A percentile compares a stretch with the other conserved stretches of the same genome.
Conservation (phyloP, 331 rosid species). For the Rhamnella rubrinervis region DNA sequence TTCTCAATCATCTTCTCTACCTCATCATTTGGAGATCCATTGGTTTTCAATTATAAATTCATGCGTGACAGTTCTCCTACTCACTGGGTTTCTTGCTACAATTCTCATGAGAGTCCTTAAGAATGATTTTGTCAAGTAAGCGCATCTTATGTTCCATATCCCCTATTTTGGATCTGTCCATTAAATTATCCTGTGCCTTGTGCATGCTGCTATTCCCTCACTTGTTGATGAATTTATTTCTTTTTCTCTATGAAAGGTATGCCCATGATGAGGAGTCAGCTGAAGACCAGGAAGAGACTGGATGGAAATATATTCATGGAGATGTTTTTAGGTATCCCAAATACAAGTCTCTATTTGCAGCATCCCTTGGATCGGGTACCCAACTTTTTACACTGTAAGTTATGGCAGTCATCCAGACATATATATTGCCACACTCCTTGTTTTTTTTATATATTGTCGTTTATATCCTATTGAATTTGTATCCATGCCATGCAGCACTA, state of each 20-base stretch:
- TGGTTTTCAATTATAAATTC: constrained; percentile 92
- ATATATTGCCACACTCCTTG: not conserved
- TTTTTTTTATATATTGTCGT: not conserved
- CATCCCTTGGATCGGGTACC: constrained; percentile 82
- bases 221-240: not conserved
- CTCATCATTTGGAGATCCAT: constrained; percentile 84
- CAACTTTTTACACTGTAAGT: constrained; percentile 83
- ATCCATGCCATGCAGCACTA: constrained; percentile 51
- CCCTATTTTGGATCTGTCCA: not conserved
- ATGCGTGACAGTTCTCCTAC: constrained; percentile 73
- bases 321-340: constrained; percentile 82
- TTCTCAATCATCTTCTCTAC: constrained; percentile 58
- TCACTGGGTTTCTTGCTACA: constrained; percentile 81
- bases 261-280: constrained; percentile 86
- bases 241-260: constrained; percentile 49
- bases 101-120: constrained; percentile 81
- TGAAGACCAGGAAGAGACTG: constrained; percentile 85
- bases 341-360: constrained; percentile 67
- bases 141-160: not conserved
- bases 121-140: constrained; percentile 90
- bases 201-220: constrained; percentile 1
- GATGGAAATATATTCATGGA: constrained; percentile 95
- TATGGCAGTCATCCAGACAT: not conserved
- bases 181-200: not conserved
- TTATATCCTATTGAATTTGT: constrained; percentile 1